Percentiles rank a stretch among this genome's conserved stretches.
phyloP scores from a whole-genome alignment of 805 yeast species.

The Lipomyces yamadae region DNA sequence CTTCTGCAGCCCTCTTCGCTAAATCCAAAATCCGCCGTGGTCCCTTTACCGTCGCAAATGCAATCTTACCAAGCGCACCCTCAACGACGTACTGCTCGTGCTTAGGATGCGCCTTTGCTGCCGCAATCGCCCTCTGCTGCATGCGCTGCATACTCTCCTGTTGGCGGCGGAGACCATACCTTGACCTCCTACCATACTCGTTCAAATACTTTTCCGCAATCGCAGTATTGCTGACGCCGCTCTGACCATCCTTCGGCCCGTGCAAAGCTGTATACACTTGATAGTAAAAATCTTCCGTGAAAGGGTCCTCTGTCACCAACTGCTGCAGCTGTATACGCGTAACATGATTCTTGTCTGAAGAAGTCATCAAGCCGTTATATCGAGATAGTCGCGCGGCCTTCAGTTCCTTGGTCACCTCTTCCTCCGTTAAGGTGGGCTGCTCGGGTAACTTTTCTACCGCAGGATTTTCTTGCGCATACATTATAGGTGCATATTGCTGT shows the following conservation, averaged over 20 bases:
- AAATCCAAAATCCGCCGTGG: slow-evolving; percentile 84
- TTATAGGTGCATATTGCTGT: slow-evolving; percentile 7
- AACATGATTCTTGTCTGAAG: slow-evolving; percentile 94
- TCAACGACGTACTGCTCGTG: slow-evolving; percentile 66
- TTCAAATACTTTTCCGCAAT: slow-evolving; percentile 35
- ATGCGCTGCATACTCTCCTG: slow-evolving; percentile 81
- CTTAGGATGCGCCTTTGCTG: slow-evolving; percentile 80
- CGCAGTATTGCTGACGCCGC: slow-evolving; percentile 25
- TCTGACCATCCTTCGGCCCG: slow-evolving; percentile 41
- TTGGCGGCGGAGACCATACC: slow-evolving; percentile 43
- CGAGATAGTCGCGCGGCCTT: slow-evolving; percentile 59
- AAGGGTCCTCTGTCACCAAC: slow-evolving; percentile 95
- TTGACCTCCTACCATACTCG: slow-evolving; percentile 34
- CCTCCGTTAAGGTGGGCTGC: slow-evolving; percentile 9
- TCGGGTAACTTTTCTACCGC: slow-evolving; percentile 10
- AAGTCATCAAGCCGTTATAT: slow-evolving; percentile 94
- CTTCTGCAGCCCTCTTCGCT: slow-evolving; percentile 17
- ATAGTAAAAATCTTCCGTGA: slow-evolving; percentile 93
- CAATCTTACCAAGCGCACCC: slow-evolving; percentile 89
- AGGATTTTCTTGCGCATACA: background rate
- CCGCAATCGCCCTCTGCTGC: slow-evolving; percentile 96
- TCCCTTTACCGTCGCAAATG: slow-evolving; percentile 76
- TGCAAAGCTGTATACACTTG: slow-evolving; percentile 85
- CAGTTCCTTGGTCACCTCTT: slow-evolving; percentile 58
- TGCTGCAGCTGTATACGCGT: slow-evolving; percentile 93